Percentiles rank a stretch among this genome's conserved stretches.
Conservation (phyloP, 257 asterid species). For the Paulownia fortunei region DNA sequence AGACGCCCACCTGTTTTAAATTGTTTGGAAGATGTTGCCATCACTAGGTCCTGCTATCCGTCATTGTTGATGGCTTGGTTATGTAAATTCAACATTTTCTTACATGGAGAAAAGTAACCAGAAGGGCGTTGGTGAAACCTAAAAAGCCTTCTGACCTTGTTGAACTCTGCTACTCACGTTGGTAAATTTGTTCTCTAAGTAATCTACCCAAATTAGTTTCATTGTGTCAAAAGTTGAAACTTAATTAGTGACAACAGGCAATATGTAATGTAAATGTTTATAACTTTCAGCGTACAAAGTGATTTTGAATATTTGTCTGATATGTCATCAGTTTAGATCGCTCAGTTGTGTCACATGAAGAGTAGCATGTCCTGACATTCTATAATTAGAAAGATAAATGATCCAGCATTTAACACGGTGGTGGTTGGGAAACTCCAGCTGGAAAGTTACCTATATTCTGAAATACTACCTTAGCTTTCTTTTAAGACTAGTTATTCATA, state of each 20-base stretch:
- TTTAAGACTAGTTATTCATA: conserved; percentile 16
- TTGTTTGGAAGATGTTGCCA: not conserved
- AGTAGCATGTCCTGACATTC: not conserved
- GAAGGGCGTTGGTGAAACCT: conserved; percentile 11
- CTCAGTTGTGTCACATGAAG: not conserved
- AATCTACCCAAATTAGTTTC: not conserved
- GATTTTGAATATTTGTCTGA: not conserved
- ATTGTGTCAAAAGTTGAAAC: not conserved
- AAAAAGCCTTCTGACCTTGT: not conserved
- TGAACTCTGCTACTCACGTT: not conserved
- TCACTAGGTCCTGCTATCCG: not conserved
- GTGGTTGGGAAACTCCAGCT: not conserved
- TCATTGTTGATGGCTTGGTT: conserved; percentile 16
- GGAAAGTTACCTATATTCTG: conserved; percentile 10
- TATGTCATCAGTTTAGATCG: not conserved
- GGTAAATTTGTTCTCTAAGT: not conserved
- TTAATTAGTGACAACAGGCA: not conserved
- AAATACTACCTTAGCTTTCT: conserved; percentile 17
- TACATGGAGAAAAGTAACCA: not conserved
- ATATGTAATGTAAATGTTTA: not conserved
- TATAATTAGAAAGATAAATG: not conserved
- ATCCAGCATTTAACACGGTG: not conserved
- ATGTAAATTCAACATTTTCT: not conserved
- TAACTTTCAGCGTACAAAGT: not conserved
- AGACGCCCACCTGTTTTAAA: not conserved